These are phyloP conservation scores for Metschnikowia matae DNA, from an alignment of 805 yeast genomes.

Conservation along the genomic window DNA sequence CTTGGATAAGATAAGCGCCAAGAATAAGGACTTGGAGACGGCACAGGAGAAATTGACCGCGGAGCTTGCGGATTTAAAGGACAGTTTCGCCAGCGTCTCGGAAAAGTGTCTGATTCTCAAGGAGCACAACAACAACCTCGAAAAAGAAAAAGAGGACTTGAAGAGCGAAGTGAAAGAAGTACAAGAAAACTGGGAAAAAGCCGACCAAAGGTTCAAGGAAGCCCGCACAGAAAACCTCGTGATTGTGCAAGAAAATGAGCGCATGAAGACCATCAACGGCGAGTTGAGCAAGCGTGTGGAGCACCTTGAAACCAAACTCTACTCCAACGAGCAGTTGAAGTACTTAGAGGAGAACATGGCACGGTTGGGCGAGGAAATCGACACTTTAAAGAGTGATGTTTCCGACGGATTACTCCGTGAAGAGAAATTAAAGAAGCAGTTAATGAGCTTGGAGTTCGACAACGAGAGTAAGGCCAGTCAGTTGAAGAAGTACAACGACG, in stretches of 20 bases:
- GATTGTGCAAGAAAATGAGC: slow-evolving; percentile 62
- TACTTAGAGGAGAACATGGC: slow-evolving; percentile 58
- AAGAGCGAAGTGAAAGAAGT: slow-evolving; percentile 30
- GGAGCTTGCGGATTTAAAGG: slow-evolving; percentile 24
- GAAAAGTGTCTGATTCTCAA: slow-evolving; percentile 22
- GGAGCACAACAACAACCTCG: slow-evolving; percentile 32
- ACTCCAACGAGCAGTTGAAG: slow-evolving; percentile 49
- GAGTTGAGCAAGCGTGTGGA: slow-evolving; percentile 46
- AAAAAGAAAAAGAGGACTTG: slow-evolving; percentile 30
- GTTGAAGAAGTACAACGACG: slow-evolving; percentile 52
- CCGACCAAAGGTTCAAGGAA: slow-evolving; percentile 29
- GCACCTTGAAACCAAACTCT: slow-evolving; percentile 45
- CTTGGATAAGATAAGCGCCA: slow-evolving; percentile 47
- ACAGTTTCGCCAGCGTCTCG: slow-evolving; percentile 17
- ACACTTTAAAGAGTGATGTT: slow-evolving; percentile 43
- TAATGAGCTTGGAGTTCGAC: slow-evolving; percentile 51
- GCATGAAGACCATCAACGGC: slow-evolving; percentile 51
- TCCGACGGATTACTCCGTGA: slow-evolving; percentile 50
- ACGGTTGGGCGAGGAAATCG: slow-evolving; percentile 49
- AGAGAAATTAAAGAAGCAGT: slow-evolving; percentile 47
- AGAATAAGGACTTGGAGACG: slow-evolving; percentile 24
- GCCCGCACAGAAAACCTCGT: slow-evolving; percentile 51
- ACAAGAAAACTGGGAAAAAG: slow-evolving; percentile 25
- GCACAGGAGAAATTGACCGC: slow-evolving; percentile 26
- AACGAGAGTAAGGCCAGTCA: slow-evolving; percentile 49